phyloP scores from a whole-genome alignment of 495 filamentous ascomycete genomes.

The Lasiosphaeria miniovina region DNA sequence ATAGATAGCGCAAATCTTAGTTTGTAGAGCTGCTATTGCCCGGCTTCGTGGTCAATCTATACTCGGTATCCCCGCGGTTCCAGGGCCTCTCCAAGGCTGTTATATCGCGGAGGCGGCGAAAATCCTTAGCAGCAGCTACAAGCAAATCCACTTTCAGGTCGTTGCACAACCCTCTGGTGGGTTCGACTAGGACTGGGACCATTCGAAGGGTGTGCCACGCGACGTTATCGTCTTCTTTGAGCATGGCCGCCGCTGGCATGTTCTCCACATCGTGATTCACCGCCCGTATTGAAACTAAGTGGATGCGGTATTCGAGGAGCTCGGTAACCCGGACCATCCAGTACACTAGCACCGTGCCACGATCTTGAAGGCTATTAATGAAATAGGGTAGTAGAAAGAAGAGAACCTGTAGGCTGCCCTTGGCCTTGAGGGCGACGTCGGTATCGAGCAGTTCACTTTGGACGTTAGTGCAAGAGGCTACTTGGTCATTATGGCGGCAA shows the following conservation, averaged over 20 bases:
- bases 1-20: neutral
- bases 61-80: neutral
- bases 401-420: no score
- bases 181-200: neutral
- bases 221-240: neutral
- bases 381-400: no score
- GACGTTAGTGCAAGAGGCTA: no score
- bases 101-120: neutral
- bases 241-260: neutral
- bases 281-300: no score
- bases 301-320: no score
- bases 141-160: no score
- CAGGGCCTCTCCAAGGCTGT: neutral
- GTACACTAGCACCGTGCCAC: no score
- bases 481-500: no score
- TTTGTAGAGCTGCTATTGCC: neutral
- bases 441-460: no score
- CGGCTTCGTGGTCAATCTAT: neutral
- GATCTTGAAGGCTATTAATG: no score
- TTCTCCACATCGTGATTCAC: neutral
- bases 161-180: neutral
- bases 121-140: neutral
- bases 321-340: no score
- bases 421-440: no score
- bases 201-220: neutral